Conservation (phyloP, 2,329 filamentous ascomycete species). For the Botryosphaeria agaves region DNA sequence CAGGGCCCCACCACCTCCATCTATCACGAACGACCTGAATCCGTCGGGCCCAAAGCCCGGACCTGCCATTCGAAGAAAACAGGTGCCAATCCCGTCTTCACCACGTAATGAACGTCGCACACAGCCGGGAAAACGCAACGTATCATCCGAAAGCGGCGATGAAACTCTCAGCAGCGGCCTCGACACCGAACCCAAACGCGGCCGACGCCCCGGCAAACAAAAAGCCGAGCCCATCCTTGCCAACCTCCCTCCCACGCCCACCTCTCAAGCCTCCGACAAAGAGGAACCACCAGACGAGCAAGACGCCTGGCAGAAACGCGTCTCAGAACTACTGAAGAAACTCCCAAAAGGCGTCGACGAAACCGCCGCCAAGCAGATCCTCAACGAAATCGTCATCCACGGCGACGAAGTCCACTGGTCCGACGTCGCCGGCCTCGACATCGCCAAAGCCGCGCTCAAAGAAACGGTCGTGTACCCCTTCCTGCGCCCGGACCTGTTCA, state of each 20-base stretch:
- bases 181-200: background rate
- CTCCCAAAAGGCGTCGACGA: constrained; percentile 71
- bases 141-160: constrained; percentile 4
- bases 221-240: constrained; percentile 9
- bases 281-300: constrained; percentile 15
- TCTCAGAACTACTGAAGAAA: constrained; percentile 52
- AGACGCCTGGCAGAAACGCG: constrained; percentile 41
- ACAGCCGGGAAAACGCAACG: constrained; percentile 8
- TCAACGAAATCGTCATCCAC: constrained; percentile 89
- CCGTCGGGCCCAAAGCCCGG: too few relatives aligned
- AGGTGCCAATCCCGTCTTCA: too few relatives aligned
- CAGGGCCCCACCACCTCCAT: too few relatives aligned
- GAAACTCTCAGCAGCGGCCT: constrained; percentile 4
- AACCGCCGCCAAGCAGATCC: constrained; percentile 69
- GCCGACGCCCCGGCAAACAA: constrained; percentile 12
- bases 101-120: too few relatives aligned
- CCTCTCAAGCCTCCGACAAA: constrained; percentile 24
- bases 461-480: constrained; percentile 97
- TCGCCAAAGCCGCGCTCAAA: constrained; percentile 80
- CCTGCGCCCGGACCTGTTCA: constrained; percentile 84
- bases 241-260: constrained; percentile 14
- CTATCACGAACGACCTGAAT: too few relatives aligned
- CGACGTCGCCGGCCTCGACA: constrained; percentile 79
- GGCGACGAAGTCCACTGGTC: constrained; percentile 92
- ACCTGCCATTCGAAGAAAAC: constrained; percentile 1